Base-by-base conservation (phyloP, 2,329 filamentous ascomycete genomes). In the Aureobasidium sp. region DNA sequence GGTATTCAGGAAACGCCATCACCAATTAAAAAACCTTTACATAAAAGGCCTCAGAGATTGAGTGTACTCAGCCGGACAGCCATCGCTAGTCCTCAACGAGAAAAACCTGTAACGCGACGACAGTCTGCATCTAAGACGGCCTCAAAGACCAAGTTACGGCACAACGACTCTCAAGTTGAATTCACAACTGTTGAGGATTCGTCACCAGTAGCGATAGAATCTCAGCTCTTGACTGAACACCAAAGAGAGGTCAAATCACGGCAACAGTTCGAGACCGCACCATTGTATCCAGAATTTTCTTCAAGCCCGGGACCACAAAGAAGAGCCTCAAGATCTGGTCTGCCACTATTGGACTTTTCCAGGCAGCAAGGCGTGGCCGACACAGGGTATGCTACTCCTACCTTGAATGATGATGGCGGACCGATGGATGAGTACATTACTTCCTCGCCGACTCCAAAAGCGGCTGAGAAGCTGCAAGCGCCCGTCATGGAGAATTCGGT, bases 91-190 rank as follows among this genome's bases (percentile, higher is more conserved):
- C 39, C 41, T 16, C 45, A 39, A 37, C 25, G 39, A 32, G 42
- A 27, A 12, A 47, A 45, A n/a, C 17, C 52, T 12, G 27, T 7
- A 3, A 41, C 10, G 17, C 35, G 44, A 30, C 40, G 37, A 10
- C 34, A 16, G n/a, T 21, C 52, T 25, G 21, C 21, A n/a, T 12
- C 17, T 10, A 44, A 53, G 17, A 8, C 37, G 19, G 40, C 34
- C 12, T 17, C 24, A 19, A 51, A 47, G 41, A 73, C 77, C 16
- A 79, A 79, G 55, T 73, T 84, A 24, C 80, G 86, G 29, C 89
- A 95, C 60, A 81, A 95, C 57, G 79, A 94, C 67, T 94, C 88
- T 0, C 89, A 94, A 62, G 78, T 94, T 22, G 78, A 87, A 38
- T 93, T 93, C 62, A 80, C 84, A 2, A 71, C 81, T 0, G 84